Conservation (phyloP, 2,329 filamentous ascomycete genomes). For the Colletotrichum sp. region DNA sequence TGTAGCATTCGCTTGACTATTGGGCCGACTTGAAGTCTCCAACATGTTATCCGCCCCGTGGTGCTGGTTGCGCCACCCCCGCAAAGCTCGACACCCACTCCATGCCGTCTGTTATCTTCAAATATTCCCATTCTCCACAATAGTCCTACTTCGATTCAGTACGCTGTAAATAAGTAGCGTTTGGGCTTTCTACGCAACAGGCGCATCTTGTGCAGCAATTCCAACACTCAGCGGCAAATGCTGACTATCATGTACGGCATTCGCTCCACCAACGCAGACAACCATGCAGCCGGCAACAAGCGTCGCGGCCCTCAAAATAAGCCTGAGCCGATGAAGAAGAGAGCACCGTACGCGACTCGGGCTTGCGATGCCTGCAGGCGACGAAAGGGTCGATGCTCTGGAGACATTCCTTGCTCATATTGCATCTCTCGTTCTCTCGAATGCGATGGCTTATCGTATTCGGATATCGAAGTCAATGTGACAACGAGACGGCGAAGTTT, state of each 20-base stretch:
- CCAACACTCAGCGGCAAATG: neutral
- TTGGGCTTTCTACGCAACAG: neutral
- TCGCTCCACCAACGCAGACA: neutral
- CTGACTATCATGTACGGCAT: neutral
- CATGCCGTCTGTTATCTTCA: neutral
- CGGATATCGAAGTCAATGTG: neutral
- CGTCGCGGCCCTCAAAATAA: neutral
- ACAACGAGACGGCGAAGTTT: neutral
- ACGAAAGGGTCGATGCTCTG: conserved; percentile 27
- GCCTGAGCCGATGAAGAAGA: neutral
- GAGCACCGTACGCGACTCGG: conserved; percentile 23
- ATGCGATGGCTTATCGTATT: conserved; percentile 11
- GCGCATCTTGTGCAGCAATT: neutral
- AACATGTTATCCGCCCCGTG: neutral
- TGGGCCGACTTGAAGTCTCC: neutral
- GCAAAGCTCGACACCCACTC: neutral
- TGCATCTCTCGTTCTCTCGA: conserved; percentile 16
- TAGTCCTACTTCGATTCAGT: neutral
- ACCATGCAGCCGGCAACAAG: neutral
- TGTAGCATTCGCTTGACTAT: neutral
- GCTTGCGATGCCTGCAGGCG: conserved; percentile 27
- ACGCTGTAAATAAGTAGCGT: neutral
- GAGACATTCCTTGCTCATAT: conserved; percentile 23
- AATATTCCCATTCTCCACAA: neutral
- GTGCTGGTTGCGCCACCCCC: neutral